Percentiles rank a stretch among this genome's conserved stretches.
These are phyloP conservation scores for Suillus subaureus DNA, from an alignment of 768 basidiomycete species.

Conservation along the genomic window DNA sequence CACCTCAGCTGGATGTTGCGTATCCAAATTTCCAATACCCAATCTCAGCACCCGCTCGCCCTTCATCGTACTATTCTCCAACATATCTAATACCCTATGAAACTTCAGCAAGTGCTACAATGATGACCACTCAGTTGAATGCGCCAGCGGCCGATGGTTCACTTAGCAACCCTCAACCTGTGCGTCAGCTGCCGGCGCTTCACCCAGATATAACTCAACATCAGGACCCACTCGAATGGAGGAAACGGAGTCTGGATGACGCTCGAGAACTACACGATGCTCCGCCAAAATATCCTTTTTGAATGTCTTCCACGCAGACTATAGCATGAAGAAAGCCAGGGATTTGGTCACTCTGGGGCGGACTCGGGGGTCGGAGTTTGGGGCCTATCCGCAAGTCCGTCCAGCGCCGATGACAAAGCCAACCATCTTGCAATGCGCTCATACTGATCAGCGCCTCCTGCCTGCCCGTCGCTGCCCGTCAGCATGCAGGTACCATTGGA, in stretches of 20 bases:
- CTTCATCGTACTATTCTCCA: constrained; percentile 5
- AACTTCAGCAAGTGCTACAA: constrained; percentile 2
- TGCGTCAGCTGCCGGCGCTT: constrained; percentile 7
- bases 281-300: constrained; percentile 11
- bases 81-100: neutral
- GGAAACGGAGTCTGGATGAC: constrained; percentile 3
- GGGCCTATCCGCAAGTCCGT: no score
- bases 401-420: no score
- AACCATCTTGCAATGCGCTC: no score
- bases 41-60: constrained; percentile 4
- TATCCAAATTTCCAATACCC: constrained; percentile 13
- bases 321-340: no score
- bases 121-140: constrained; percentile 60
- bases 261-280: constrained; percentile 8
- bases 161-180: constrained; percentile 15
- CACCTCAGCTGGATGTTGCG: neutral
- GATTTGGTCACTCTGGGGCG: no score
- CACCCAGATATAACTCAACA: constrained; percentile 7
- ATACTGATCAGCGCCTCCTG: no score
- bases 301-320: neutral
- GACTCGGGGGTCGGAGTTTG: no score
- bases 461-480: no score
- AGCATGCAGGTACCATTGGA: no score
- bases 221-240: constrained; percentile 10
- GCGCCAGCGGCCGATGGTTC: constrained; percentile 79